phyloP scores from a whole-genome alignment of 257 asterid genomes.

The Cynanchum wilfordii region DNA sequence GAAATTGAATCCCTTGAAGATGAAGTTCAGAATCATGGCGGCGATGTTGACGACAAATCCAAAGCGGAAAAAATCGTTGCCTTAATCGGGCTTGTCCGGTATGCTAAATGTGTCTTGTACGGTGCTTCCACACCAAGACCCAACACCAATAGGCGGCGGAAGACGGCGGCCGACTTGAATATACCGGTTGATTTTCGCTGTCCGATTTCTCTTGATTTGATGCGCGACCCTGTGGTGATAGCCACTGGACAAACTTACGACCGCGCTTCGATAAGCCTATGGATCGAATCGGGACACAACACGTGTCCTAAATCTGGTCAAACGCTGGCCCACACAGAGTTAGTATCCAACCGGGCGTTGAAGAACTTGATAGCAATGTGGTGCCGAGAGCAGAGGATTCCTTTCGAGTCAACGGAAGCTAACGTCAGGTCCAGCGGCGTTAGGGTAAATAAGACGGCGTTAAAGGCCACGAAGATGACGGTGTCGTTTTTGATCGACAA shows the following conservation, averaged over 20 bases:
- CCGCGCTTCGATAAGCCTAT: conserved; percentile 47
- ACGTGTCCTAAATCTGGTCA: conserved; percentile 94
- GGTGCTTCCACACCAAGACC: conserved; percentile 68
- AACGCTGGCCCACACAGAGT: conserved; percentile 49
- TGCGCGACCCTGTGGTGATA: conserved; percentile 83
- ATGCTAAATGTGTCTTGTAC: conserved; percentile 80
- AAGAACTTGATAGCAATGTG: conserved; percentile 69
- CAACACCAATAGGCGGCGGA: conserved; percentile 35
- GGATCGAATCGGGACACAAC: conserved; percentile 83
- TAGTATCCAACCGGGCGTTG: conserved; percentile 57
- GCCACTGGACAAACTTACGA: conserved; percentile 90
- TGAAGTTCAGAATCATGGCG: conserved; percentile 54
- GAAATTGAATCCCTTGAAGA: conserved; percentile 79
- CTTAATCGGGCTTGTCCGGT: conserved; percentile 75
- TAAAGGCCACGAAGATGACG: conserved; percentile 80
- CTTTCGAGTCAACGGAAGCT: conserved; percentile 47
- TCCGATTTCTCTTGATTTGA: conserved; percentile 71
- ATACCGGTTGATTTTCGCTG: conserved; percentile 80
- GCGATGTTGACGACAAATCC: conserved; percentile 50
- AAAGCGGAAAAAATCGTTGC: conserved; percentile 52
- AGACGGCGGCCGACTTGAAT: conserved; percentile 41
- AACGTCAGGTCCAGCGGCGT: conserved; percentile 19
- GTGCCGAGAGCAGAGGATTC: conserved; percentile 81
- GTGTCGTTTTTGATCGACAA: conserved; percentile 57
- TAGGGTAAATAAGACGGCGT: conserved; percentile 53